A percentile compares a stretch with the other conserved stretches of the same genome.
Conservation (phyloP, 2,329 filamentous ascomycete genomes). For the Pseudocercospora cruenta region DNA sequence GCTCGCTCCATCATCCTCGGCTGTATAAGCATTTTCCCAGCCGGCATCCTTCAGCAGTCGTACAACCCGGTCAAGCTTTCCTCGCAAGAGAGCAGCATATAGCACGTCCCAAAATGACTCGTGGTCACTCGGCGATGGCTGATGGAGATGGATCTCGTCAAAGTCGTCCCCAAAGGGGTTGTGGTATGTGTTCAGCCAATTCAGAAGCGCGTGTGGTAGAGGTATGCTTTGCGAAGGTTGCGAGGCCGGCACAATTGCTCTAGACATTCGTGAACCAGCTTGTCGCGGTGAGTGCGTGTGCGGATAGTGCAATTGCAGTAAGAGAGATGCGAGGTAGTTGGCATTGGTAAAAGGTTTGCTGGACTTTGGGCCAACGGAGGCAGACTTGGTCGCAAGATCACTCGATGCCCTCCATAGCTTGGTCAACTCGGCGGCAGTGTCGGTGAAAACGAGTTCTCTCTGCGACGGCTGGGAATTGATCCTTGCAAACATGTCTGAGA, state of each 20-base stretch:
- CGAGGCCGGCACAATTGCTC: conserved; percentile 44
- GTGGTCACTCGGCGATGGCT: conserved; percentile 76
- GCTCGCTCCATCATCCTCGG: conserved; percentile 60
- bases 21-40: conserved; percentile 73
- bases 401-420: conserved; percentile 35
- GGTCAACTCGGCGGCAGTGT: conserved; percentile 34
- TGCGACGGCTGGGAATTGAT: conserved; percentile 35
- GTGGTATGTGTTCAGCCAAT: conserved; percentile 80
- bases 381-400: conserved; percentile 33
- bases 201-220: conserved; percentile 76
- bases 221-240: conserved; percentile 15
- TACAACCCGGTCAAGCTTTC: conserved; percentile 70
- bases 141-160: conserved; percentile 63
- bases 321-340: conserved; percentile 73
- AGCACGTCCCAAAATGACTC: conserved; percentile 82
- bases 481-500: conserved; percentile 50
- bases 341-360: conserved; percentile 71
- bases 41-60: conserved; percentile 72
- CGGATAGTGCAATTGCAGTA: conserved; percentile 78
- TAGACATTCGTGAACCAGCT: not conserved
- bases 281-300: conserved; percentile 39
- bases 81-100: conserved; percentile 74
- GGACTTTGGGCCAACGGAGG: conserved; percentile 47
- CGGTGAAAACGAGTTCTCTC: conserved; percentile 18
- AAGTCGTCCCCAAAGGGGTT: conserved; percentile 71